These are phyloP conservation scores for Solanum pinnatisectum DNA, from an alignment of 257 asterid species.

Conservation along the genomic window DNA sequence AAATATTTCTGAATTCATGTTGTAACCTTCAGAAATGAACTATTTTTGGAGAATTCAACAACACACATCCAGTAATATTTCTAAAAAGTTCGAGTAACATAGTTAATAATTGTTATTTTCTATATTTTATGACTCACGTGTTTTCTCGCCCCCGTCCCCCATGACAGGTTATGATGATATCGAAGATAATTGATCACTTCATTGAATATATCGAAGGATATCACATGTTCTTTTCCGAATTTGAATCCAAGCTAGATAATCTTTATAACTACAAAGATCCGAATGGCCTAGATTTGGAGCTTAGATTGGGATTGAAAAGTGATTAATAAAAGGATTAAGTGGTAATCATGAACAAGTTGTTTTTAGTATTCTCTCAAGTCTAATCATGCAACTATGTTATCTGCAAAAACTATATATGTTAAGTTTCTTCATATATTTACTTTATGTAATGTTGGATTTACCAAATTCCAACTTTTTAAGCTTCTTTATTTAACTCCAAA, in stretches of 20 bases:
- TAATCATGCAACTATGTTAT: neutral
- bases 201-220: neutral
- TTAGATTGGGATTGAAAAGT: neutral
- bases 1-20: neutral
- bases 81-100: neutral
- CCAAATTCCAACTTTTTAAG: neutral
- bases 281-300: neutral
- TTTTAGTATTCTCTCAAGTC: neutral
- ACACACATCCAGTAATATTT: too few relatives aligned
- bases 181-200: neutral
- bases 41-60: neutral
- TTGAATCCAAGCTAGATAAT: neutral
- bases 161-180: neutral
- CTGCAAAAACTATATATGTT: neutral
- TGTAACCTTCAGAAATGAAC: neutral
- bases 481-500: neutral
- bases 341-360: neutral
- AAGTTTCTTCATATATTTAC: neutral
- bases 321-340: neutral
- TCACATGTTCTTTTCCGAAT: neutral
- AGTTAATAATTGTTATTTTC: neutral
- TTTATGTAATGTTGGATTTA: neutral
- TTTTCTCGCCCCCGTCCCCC: neutral
- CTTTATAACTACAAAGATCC: neutral
- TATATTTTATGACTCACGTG: neutral